Evolutionary conservation across 495 filamentous ascomycete species (phyloP), one percentile per base, ranked within the genome.

Genomic region (Penicillium ochrochloron): DNA sequence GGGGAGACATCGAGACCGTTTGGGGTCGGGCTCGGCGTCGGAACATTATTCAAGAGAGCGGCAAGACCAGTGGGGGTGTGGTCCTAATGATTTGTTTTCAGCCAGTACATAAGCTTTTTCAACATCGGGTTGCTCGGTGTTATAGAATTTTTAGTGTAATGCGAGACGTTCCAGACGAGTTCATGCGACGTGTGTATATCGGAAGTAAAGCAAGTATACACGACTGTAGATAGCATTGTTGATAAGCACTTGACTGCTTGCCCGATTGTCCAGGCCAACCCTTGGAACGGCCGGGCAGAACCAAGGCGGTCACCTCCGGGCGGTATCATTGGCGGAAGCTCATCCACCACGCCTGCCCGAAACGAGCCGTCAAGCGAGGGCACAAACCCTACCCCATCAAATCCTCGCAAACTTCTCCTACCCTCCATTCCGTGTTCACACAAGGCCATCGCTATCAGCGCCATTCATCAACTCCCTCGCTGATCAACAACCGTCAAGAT

Each of bases 401-500:
- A 73, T 75, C 72, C 70, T 75, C 75, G 77, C 76, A 74, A 70
- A 76, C 70, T 73, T 76, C 75, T 74, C 70, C 75, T 66, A 59
- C 72, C 71, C 69, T 73, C 73, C 69, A 69, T 73, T 73, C 67
- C 70, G 69, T 68, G 56, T 70, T 70, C 71, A 72, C 75, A 79
- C 74, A 78, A 76, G 77, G 75, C 74, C 79, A 80, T 80, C 76
- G 75, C 77, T 69, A 76, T 82, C 79, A 82, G 77, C 79, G 79
- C 78, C 70, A 73, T 79, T 78, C 76, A 82, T 74, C 71, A 82
- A 74, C 73, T 66, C 66, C 66, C 53, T 80, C 79, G 78, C 76
- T 82, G 79, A 82, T 82, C 73, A 78, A 76, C 67, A 73, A 72
- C 75, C 76, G 79, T 76, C 79, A 82, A 82, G 79, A 82, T 82